Evolutionary conservation across 306 rosid species (phyloP), one percentile per base, ranked within the genome.

Genomic region (Vigna unguiculata): DNA sequence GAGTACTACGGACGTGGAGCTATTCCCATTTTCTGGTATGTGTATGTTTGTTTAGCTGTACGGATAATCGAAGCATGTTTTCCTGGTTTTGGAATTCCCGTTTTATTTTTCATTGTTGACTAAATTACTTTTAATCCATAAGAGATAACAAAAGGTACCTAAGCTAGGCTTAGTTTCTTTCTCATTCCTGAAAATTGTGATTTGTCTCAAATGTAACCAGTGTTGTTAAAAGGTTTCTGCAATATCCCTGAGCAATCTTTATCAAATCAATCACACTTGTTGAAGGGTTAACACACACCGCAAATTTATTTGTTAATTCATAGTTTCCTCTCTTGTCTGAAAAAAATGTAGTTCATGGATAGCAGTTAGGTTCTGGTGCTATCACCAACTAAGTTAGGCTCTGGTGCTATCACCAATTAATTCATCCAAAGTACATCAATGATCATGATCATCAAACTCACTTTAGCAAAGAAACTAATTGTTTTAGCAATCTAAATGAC

Each of bases 1-100:
- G 85, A 87, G 0, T 95, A 95, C 86, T 92, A 88, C 12, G 99
- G 99, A 63, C 99, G 99, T n/a, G 99, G 99, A 49, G 99, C 99
- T 77, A 49, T 95, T 58, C 99, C 97, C 28, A 75, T 95, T 80
- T 95, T 82, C 93, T 92, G 99, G 99, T 95, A 71, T 43, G 90
- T 62, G 21, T 59, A 24, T 67, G 6, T 67, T 43, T 59, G 6
- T 58, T 43, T 45, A 65, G 21, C 51, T 13, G 16, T 24, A 30
- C 28, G 22, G 19, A 16, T 45, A 76, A 22, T 51, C 1, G 52
- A 64, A 66, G 25, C n/a, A 14, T 51, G 28, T 25, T 66, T 34
- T 71, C 66, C 40, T 46, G 32, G 34, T 38, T 70, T 12, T 40
- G 52, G 41, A 25, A 36, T 75, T 41, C 21, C 22, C n/a, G 11